A percentile compares a stretch with the other conserved stretches of the same genome.
These are phyloP conservation scores for Trichosanthes truncata DNA, from an alignment of 306 rosid genomes.

Conservation along the genomic window DNA sequence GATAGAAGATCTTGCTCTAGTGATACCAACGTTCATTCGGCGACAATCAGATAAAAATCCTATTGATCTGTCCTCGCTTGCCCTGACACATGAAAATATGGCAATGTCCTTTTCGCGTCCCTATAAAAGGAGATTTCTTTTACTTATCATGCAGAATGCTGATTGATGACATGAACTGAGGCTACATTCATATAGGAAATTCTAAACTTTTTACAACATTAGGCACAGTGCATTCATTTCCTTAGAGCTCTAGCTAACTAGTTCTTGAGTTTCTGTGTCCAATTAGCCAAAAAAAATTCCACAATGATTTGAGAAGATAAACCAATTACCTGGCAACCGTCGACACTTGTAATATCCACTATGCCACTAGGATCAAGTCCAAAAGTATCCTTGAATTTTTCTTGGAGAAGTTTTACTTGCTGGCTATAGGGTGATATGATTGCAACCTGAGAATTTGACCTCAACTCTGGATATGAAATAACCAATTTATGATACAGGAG, in stretches of 20 bases:
- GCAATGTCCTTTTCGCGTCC: conserved; percentile 91
- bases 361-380: conserved; percentile 65
- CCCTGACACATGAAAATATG: conserved; percentile 90
- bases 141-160: background rate
- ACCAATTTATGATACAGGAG: conserved; percentile 64
- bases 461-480: conserved; percentile 49
- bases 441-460: conserved; percentile 68
- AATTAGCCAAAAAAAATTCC: background rate
- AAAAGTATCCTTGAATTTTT: conserved; percentile 54
- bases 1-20: conserved; percentile 87
- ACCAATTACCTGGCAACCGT: conserved; percentile 85
- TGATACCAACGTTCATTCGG: conserved; percentile 90
- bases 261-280: background rate
- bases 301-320: conserved; percentile 3
- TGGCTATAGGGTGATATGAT: conserved; percentile 77
- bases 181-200: background rate
- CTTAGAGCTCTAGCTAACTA: background rate
- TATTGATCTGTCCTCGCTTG: conserved; percentile 53
- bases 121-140: conserved; percentile 26
- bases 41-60: conserved; percentile 76
- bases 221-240: background rate
- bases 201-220: background rate
- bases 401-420: conserved; percentile 78
- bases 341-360: conserved; percentile 81
- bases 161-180: background rate